Evolutionary conservation across 352 stramenopile genomes (phyloP).

Genomic region (Phytophthora uliginosa): DNA sequence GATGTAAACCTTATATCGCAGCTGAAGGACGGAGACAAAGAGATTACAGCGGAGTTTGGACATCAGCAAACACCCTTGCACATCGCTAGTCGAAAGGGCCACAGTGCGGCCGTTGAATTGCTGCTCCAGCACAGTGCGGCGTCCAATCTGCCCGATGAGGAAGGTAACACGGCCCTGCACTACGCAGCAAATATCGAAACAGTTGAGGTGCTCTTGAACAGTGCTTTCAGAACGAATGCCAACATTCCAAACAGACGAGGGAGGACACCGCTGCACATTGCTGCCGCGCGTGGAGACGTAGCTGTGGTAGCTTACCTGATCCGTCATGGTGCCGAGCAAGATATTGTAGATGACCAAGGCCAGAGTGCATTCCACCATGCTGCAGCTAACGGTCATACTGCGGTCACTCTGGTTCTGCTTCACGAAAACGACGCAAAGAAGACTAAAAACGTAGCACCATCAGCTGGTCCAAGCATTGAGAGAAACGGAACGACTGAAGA

Average conservation of each 20-base stretch:
- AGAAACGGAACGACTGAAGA: slow-evolving; percentile 18
- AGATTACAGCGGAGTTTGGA: slow-evolving; percentile 79
- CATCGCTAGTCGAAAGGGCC: slow-evolving; percentile 78
- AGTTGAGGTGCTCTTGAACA: slow-evolving; percentile 70
- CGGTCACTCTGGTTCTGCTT: slow-evolving; percentile 77
- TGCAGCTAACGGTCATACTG: slow-evolving; percentile 81
- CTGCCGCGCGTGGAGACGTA: slow-evolving; percentile 74
- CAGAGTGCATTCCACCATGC: slow-evolving; percentile 87
- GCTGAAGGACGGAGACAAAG: slow-evolving; percentile 82
- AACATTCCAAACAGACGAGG: slow-evolving; percentile 86
- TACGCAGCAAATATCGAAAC: slow-evolving; percentile 74
- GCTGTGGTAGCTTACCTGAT: slow-evolving; percentile 83
- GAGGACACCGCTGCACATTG: slow-evolving; percentile 81
- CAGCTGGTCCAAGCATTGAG: slow-evolving; percentile 13
- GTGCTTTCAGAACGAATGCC: slow-evolving; percentile 71
- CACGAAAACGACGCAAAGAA: slow-evolving; percentile 63
- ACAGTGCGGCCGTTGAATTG: slow-evolving; percentile 69
- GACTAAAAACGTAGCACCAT: slow-evolving; percentile 16
- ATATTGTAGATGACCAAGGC: slow-evolving; percentile 85
- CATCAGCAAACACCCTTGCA: slow-evolving; percentile 79
- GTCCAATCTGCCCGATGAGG: slow-evolving; percentile 79
- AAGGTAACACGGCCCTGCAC: slow-evolving; percentile 87
- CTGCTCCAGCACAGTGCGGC: slow-evolving; percentile 74
- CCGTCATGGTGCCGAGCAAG: slow-evolving; percentile 72
- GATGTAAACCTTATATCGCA: slow-evolving; percentile 86